These are phyloP conservation scores for Penicillium canescens DNA, from an alignment of 495 filamentous ascomycete species.

Conservation along the genomic window DNA sequence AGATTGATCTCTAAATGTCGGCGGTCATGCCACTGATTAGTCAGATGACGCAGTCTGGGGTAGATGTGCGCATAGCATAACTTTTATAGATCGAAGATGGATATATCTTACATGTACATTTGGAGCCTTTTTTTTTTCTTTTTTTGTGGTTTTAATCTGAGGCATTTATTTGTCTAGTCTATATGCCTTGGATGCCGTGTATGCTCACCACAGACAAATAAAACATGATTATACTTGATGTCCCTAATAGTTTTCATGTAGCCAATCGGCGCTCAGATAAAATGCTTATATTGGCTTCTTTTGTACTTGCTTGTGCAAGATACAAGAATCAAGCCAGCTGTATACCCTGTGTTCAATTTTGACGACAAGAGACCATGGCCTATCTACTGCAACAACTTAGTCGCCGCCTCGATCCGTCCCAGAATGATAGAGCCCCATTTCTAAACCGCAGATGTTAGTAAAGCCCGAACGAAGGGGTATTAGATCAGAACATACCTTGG, in stretches of 20 bases:
- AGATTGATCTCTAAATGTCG: neutral
- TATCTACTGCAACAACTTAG: conserved; percentile 33
- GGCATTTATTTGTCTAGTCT: no score
- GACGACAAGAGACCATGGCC: neutral
- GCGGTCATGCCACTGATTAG: conserved; percentile 8
- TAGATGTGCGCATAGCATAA: conserved; percentile 4
- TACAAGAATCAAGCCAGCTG: neutral
- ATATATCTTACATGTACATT: neutral
- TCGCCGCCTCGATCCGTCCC: conserved; percentile 38
- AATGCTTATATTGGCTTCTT: no score
- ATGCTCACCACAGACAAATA: no score
- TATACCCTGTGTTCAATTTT: neutral
- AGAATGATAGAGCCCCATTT: conserved; percentile 49
- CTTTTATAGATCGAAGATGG: neutral
- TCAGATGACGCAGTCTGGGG: conserved; percentile 9
- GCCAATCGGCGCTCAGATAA: no score
- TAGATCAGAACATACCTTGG: conserved; percentile 32
- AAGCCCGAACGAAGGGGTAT: neutral
- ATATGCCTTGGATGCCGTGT: no score
- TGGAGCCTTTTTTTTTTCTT: neutral
- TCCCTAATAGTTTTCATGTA: no score
- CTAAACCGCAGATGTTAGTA: conserved; percentile 20
- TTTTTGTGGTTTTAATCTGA: no score
- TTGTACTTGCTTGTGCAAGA: no score
- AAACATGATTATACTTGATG: no score